Evolutionary conservation across 1,284 basidiomycete genomes (phyloP).

Genomic region (Schizophyllum commune): DNA sequence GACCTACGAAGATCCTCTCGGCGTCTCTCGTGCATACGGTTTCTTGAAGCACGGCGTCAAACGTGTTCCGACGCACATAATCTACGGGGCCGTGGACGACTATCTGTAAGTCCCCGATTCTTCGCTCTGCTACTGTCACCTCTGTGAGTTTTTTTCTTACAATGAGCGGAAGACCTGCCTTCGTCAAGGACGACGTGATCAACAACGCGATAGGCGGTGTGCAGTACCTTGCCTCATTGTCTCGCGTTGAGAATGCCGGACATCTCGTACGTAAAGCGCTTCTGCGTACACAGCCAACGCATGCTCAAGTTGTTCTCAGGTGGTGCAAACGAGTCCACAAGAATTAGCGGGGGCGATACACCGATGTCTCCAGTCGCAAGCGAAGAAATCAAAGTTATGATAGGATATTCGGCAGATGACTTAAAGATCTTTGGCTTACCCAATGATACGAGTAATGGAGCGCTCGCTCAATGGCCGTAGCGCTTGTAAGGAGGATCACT

Average conservation of each 20-base stretch:
- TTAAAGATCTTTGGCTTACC: too few species aligned
- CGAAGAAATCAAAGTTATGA: background rate
- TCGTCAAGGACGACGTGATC: constrained; percentile 32
- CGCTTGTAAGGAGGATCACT: too few species aligned
- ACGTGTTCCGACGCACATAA: constrained; percentile 36
- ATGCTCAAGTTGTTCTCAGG: background rate
- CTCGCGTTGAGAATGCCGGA: constrained; percentile 26
- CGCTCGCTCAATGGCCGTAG: too few species aligned
- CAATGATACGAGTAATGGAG: too few species aligned
- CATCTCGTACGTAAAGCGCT: constrained; percentile 25
- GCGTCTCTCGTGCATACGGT: constrained; percentile 27
- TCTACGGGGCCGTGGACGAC: constrained; percentile 41
- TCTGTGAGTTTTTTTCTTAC: background rate
- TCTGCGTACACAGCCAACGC: background rate
- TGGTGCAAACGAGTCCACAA: constrained; percentile 4
- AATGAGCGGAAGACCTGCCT: constrained; percentile 23
- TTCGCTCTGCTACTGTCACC: background rate
- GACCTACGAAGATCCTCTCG: constrained; percentile 33
- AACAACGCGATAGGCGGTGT: constrained; percentile 26
- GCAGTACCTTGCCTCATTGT: constrained; percentile 31
- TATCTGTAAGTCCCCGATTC: constrained; percentile 27
- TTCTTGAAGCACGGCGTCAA: constrained; percentile 28
- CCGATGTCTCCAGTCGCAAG: background rate
- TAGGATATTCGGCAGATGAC: background rate
- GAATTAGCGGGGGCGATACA: constrained; percentile 1